Conservation (phyloP, 2,329 filamentous ascomycete species). For the Aspergillus udagawae region DNA sequence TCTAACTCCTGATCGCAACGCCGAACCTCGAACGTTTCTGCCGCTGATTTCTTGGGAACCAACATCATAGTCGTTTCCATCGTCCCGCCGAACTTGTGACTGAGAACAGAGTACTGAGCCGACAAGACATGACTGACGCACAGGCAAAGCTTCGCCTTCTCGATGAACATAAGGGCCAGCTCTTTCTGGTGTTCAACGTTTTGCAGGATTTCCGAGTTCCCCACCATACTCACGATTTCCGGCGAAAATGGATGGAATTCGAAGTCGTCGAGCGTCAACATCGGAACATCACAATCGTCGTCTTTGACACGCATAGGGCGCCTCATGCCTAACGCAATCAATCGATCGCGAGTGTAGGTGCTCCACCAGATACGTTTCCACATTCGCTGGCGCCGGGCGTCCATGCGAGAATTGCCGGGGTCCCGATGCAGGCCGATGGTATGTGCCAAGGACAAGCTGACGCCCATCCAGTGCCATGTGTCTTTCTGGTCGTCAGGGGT, state of each 20-base stretch:
- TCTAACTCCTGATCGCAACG: conserved; percentile 74
- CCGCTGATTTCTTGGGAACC: conserved; percentile 79
- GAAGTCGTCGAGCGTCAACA: conserved; percentile 81
- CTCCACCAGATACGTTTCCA: conserved; percentile 99
- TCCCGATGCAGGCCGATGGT: conserved; percentile 91
- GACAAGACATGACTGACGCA: conserved; percentile 86
- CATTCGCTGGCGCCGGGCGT: conserved; percentile 67
- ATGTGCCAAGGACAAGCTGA: conserved; percentile 86
- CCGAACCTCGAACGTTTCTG: conserved; percentile 76
- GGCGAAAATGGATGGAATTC: conserved; percentile 68
- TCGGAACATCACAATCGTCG: conserved; percentile 89
- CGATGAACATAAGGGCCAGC: conserved; percentile 82
- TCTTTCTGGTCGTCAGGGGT: conserved; percentile 96
- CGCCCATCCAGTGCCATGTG: conserved; percentile 98
- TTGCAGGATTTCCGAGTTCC: conserved; percentile 66
- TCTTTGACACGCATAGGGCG: conserved; percentile 88
- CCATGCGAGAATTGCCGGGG: conserved; percentile 72
- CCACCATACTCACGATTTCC: conserved; percentile 63
- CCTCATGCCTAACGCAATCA: conserved; percentile 90
- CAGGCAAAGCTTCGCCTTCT: conserved; percentile 84
- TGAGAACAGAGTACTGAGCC: conserved; percentile 87
- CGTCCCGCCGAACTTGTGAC: conserved; percentile 69
- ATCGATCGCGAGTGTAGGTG: conserved; percentile 88
- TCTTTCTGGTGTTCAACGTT: conserved; percentile 71
- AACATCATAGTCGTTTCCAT: conserved; percentile 83